These are phyloP conservation scores for Dioszegia aurantiaca DNA, from an alignment of 768 basidiomycete species.

Conservation along the genomic window DNA sequence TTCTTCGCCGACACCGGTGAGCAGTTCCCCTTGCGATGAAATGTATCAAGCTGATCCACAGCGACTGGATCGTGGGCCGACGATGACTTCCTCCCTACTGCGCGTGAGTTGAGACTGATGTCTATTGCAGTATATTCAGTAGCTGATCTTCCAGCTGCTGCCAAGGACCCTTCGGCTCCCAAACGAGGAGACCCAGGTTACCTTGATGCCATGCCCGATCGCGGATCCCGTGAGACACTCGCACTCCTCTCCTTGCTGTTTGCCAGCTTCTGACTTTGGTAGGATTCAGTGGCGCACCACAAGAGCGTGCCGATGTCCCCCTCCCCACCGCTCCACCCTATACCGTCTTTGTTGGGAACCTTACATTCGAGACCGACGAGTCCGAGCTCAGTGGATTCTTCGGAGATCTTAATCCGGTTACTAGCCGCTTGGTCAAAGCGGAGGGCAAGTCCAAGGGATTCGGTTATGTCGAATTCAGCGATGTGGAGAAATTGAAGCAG, in stretches of 20 bases:
- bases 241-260: background rate
- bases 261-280: constrained; percentile 1
- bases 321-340: constrained; percentile 90
- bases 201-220: constrained; percentile 51
- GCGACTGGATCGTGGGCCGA: constrained; percentile 96
- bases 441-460: constrained; percentile 97
- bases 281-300: constrained; percentile 44
- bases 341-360: constrained; percentile 94
- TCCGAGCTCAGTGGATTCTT: constrained; percentile 79
- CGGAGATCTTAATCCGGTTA: constrained; percentile 62
- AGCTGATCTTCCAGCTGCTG: constrained; percentile 29
- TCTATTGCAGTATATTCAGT: background rate
- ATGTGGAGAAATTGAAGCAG: constrained; percentile 77
- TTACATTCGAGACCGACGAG: constrained; percentile 88
- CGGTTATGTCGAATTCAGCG: constrained; percentile 94
- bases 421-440: constrained; percentile 79
- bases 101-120: constrained; percentile 65
- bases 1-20: constrained; percentile 82
- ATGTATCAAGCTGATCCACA: constrained; percentile 42
- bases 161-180: constrained; percentile 42
- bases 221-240: constrained; percentile 19
- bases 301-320: constrained; percentile 86
- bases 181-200: constrained; percentile 51
- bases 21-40: background rate
- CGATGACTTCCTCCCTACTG: constrained; percentile 95